A percentile compares a stretch with the other conserved stretches of the same genome.
Evolutionary conservation across 2,329 filamentous ascomycete genomes (phyloP).

Genomic region (Colletotrichum sidae): DNA sequence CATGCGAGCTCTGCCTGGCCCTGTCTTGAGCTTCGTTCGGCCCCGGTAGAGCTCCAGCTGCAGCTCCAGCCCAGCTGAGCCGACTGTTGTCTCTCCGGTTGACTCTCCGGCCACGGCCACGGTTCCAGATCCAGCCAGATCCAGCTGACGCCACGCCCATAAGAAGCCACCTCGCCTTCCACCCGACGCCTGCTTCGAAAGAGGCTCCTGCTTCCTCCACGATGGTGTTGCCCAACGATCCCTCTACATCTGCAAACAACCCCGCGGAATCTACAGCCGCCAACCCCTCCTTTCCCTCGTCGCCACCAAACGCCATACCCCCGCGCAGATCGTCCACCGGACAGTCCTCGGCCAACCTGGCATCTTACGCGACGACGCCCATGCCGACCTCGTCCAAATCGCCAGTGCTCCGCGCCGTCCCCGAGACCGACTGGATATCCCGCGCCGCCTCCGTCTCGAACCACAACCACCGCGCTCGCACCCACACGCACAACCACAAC

Average conservation of each 20-base stretch:
- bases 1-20: constrained; percentile 19
- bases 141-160: constrained; percentile 8
- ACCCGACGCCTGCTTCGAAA: constrained; percentile 13
- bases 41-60: constrained; percentile 5
- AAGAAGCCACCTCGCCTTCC: constrained; percentile 30
- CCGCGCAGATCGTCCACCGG: constrained; percentile 76
- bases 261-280: constrained; percentile 19
- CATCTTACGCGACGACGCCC: constrained; percentile 29
- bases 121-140: constrained; percentile 22
- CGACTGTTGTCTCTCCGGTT: constrained; percentile 17
- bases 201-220: constrained; percentile 20
- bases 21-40: constrained; percentile 3
- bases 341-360: constrained; percentile 23
- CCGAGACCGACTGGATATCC: constrained; percentile 71
- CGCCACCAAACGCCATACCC: constrained; percentile 73
- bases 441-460: constrained; percentile 46
- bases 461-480: constrained; percentile 39
- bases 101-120: constrained; percentile 7
- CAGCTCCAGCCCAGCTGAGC: neutral
- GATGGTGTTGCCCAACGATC: constrained; percentile 27
- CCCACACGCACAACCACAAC: constrained; percentile 22
- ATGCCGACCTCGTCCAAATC: constrained; percentile 49
- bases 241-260: constrained; percentile 33
- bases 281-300: constrained; percentile 43
- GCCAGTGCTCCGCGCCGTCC: constrained; percentile 62